Evolutionary conservation across 2,329 filamentous ascomycete species (phyloP).

Genomic region (Calonectria pseudoturangicola): DNA sequence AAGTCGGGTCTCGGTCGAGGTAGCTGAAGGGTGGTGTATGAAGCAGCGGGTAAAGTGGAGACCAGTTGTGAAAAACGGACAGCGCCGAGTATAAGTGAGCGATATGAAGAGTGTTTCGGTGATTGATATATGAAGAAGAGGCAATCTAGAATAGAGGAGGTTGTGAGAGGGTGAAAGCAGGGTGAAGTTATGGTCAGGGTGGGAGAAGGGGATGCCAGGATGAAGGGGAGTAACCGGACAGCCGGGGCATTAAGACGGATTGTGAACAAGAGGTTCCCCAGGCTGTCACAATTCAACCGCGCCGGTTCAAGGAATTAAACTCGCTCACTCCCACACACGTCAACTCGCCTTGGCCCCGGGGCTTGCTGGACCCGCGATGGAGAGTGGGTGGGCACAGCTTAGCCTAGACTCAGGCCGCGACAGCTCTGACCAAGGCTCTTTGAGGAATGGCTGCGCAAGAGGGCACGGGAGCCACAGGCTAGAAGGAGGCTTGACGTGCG

Average conservation of each 20-base stretch:
- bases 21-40: background rate
- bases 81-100: background rate
- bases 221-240: slow-evolving; percentile 14
- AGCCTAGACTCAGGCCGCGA: background rate
- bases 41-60: slow-evolving; percentile 14
- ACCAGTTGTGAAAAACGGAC: background rate
- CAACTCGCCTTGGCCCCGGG: slow-evolving; percentile 29
- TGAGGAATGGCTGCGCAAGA: slow-evolving; percentile 28
- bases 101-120: too few species aligned
- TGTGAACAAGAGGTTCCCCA: slow-evolving; percentile 9
- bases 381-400: slow-evolving; percentile 30
- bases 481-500: slow-evolving; percentile 25
- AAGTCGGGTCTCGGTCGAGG: slow-evolving; percentile 17
- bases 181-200: background rate
- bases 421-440: slow-evolving; percentile 20
- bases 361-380: slow-evolving; percentile 20
- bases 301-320: slow-evolving; percentile 29
- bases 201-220: slow-evolving; percentile 6
- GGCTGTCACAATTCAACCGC: slow-evolving; percentile 25
- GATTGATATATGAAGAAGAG: background rate
- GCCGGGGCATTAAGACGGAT: slow-evolving; percentile 25
- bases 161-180: background rate
- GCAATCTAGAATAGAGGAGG: background rate
- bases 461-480: slow-evolving; percentile 23
- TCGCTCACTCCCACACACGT: slow-evolving; percentile 28